phyloP scores from a whole-genome alignment of 129 eudicot species.

The Pulicaria dysenterica region DNA sequence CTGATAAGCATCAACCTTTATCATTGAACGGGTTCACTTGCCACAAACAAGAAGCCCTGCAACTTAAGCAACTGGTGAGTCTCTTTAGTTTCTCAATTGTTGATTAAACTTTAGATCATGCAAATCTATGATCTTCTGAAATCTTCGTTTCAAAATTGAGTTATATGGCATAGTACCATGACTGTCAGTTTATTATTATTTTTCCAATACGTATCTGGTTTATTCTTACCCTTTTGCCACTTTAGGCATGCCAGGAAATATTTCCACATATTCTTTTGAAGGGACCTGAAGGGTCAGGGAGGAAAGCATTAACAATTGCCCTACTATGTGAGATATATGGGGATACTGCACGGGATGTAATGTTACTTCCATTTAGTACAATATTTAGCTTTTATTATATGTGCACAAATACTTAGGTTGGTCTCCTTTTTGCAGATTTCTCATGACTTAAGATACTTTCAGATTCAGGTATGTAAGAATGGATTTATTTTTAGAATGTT shows the following conservation, averaged over 20 bases:
- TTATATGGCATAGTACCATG: neutral
- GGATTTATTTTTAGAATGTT: neutral
- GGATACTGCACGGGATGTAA: conserved; percentile 59
- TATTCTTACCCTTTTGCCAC: conserved; percentile 3
- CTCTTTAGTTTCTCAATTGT: conserved; percentile 1
- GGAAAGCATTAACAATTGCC: conserved; percentile 73
- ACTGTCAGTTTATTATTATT: neutral
- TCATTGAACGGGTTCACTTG: conserved; percentile 65
- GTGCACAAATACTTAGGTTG: neutral
- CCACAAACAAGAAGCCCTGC: conserved; percentile 70
- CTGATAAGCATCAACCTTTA: conserved; percentile 75
- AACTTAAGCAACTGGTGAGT: conserved; percentile 61
- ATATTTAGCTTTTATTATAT: neutral
- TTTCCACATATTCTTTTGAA: conserved; percentile 73
- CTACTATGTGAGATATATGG: conserved; percentile 66
- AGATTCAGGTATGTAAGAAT: conserved; percentile 62
- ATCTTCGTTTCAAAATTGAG: neutral
- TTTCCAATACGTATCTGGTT: neutral
- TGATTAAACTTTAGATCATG: neutral
- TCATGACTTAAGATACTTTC: conserved; percentile 71
- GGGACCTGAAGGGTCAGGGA: conserved; percentile 80
- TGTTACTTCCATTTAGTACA: neutral
- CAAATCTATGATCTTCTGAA: neutral
- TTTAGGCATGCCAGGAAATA: conserved; percentile 55
- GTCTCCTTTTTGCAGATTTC: conserved; percentile 54